Evolutionary conservation across 768 basidiomycete genomes (phyloP).

Genomic region (Phallus indusiatus): DNA sequence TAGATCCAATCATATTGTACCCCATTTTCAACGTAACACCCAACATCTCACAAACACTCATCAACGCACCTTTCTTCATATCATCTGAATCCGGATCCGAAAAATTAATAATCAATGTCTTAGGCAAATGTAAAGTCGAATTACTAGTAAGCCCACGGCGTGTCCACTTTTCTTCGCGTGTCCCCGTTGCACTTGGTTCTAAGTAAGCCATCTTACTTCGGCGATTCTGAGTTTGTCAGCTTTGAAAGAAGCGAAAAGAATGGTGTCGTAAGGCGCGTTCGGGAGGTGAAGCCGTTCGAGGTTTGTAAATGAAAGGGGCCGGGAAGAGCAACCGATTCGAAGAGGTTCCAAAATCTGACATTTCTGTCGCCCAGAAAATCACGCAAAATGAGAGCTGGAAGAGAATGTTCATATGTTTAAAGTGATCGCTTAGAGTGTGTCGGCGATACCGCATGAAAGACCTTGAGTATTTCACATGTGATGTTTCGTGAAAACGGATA

Average conservation of each 20-base stretch:
- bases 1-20: neutral
- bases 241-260: conserved; percentile 8
- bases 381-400: conserved; percentile 9
- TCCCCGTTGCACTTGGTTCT: neutral
- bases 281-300: conserved; percentile 7
- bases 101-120: neutral
- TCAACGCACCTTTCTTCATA: neutral
- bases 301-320: conserved; percentile 7
- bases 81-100: conserved; percentile 3
- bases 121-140: neutral
- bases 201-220: conserved; percentile 6
- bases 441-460: neutral
- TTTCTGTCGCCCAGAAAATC: neutral
- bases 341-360: neutral
- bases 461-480: neutral
- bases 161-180: conserved; percentile 6
- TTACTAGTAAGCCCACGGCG: neutral
- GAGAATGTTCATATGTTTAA: conserved; percentile 13
- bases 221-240: conserved; percentile 9
- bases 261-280: neutral
- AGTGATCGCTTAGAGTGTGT: conserved; percentile 3
- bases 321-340: neutral
- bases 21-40: neutral
- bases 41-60: neutral
- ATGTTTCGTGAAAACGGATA: conserved; percentile 11